These are phyloP conservation scores for Gracilaria domingensis DNA, from an alignment of 23 red algal species.

Conservation along the genomic window DNA sequence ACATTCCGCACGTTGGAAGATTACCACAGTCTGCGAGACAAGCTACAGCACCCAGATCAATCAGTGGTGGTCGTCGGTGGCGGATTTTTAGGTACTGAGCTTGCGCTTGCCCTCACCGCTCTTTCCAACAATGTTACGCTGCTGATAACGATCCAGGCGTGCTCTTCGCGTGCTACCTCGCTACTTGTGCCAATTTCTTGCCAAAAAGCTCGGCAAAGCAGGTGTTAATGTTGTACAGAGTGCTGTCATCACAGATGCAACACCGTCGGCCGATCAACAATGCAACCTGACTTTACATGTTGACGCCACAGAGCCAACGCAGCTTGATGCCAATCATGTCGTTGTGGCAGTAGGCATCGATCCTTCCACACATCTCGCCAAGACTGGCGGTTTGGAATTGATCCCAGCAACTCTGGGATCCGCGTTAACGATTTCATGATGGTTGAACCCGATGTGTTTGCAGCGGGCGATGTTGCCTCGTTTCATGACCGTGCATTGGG, in stretches of 20 bases:
- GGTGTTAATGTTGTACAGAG: constrained; percentile 66
- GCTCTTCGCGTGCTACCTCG: constrained; percentile 75
- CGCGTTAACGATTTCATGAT: constrained; percentile 85
- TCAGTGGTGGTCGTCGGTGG: constrained; percentile 75
- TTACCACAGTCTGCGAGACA: constrained; percentile 29
- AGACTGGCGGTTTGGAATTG: constrained; percentile 74
- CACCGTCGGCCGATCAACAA: neutral
- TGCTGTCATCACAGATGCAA: constrained; percentile 58
- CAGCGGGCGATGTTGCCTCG: constrained; percentile 82
- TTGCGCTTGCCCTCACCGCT: constrained; percentile 68
- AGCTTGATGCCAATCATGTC: constrained; percentile 49
- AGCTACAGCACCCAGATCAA: neutral
- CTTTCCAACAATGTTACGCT: constrained; percentile 56
- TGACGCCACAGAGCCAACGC: constrained; percentile 34
- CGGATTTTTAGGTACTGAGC: constrained; percentile 85
- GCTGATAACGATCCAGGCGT: constrained; percentile 71
- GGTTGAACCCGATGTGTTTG: constrained; percentile 72
- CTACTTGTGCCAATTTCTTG: constrained; percentile 78
- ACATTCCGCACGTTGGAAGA: constrained; percentile 64
- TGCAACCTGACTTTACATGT: constrained; percentile 40
- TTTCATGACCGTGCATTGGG: constrained; percentile 81
- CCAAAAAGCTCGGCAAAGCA: constrained; percentile 17
- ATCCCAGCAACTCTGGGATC: constrained; percentile 65
- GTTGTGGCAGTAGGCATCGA: constrained; percentile 78
- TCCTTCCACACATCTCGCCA: constrained; percentile 68